A percentile compares a stretch with the other conserved stretches of the same genome.
Evolutionary conservation across 805 yeast genomes (phyloP).

Genomic region (Ogataea populi-albae): DNA sequence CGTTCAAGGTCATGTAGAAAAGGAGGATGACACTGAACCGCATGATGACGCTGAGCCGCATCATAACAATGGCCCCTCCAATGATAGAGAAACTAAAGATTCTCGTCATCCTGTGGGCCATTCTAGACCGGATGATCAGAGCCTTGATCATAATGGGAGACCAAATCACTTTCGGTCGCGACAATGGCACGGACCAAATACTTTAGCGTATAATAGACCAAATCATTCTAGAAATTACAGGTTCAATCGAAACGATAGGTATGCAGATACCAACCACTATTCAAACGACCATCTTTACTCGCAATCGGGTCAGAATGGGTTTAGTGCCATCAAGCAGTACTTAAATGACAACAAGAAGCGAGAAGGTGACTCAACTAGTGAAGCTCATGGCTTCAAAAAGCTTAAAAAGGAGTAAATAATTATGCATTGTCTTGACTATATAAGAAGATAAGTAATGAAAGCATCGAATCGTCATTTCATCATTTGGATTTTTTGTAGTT

Average conservation of each 20-base stretch:
- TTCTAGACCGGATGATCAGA: too few relatives aligned
- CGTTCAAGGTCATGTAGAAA: too few relatives aligned
- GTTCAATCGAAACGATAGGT: background rate
- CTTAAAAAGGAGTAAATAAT: conserved; percentile 7
- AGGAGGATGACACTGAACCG: too few relatives aligned
- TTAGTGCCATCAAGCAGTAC: conserved; percentile 18
- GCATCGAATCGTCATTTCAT: conserved; percentile 18
- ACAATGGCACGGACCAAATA: too few relatives aligned
- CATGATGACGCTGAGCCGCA: too few relatives aligned
- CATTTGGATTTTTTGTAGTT: conserved; percentile 62
- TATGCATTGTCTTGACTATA: background rate
- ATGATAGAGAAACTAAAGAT: too few relatives aligned
- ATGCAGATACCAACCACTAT: conserved; percentile 1
- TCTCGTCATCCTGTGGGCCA: too few relatives aligned
- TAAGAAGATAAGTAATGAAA: background rate
- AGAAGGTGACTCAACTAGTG: conserved; percentile 6
- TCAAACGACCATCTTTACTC: conserved; percentile 11
- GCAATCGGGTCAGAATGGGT: conserved; percentile 15
- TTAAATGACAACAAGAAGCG: conserved; percentile 15
- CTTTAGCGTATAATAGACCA: too few relatives aligned
- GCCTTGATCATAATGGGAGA: too few relatives aligned
- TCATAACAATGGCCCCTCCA: too few relatives aligned
- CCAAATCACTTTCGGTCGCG: too few relatives aligned
- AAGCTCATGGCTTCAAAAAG: conserved; percentile 7
- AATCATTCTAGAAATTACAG: conserved; percentile 1